Base-by-base conservation (phyloP, 495 filamentous ascomycete species). In the Ramalina peruviana region DNA sequence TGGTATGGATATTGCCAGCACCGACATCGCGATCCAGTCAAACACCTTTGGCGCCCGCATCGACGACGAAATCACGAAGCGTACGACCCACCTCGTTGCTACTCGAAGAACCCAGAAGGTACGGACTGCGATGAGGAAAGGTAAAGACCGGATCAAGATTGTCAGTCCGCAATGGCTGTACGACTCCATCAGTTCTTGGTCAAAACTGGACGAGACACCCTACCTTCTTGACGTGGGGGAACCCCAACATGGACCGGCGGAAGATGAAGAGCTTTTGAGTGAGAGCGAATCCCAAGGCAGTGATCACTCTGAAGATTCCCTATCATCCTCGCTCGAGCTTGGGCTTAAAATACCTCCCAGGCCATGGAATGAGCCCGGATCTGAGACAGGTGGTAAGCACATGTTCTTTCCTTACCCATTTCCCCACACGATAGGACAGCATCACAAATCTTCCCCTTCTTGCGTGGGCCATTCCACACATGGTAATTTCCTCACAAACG, bases 61-160 rank as follows among this genome's bases (percentile, higher is more conserved):
- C 33, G 68, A 75, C 36, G 70, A 76, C 7, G 69, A 78, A 39
- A 68, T 85, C 52, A 74, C 61, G 43, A 65, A 65, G 30, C 65
- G 65, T 50, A 82, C 77, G 2, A 86, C 83, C 4, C 83, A 87
- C 55, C 66, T 87, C 7, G 73, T 87, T 40, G 81, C 81, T 44
- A 78, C 78, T 6, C 84, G 86, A 46, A 78, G 90, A n/a, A 96
- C 90, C 7, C 77, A 81, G 36, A 98, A 98, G 64, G 85, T 96
- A 39, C 75, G 80, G 23, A 80, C 85, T 65, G 92, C 92, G 6
- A 72, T 75, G 13, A 74, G 79, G 21, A 78, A 78, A 17, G 76
- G 79, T 12, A 77, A 78, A 4, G 58, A 71, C 19, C 40, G 40
- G 17, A 81, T 97, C 65, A 86, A 87, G 60, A 89, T 99, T 44